A percentile compares a stretch with the other conserved stretches of the same genome.
phyloP scores from a whole-genome alignment of 352 stramenopile species.

The Aphanomyces cochlioides region DNA sequence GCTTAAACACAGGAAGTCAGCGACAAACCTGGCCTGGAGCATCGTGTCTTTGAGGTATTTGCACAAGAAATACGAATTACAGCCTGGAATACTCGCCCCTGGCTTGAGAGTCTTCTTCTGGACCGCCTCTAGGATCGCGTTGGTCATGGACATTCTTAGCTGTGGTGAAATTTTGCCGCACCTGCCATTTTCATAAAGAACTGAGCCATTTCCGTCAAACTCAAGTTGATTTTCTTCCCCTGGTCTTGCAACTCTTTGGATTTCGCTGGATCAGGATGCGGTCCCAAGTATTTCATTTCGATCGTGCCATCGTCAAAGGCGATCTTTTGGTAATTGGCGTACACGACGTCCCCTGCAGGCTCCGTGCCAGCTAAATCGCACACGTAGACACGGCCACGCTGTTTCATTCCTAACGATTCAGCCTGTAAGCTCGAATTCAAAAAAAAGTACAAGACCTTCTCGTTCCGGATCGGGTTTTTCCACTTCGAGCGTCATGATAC shows the following conservation, averaged over 20 bases:
- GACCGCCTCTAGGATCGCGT: constrained; percentile 56
- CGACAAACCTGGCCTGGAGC: constrained; percentile 63
- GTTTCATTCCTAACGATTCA: constrained; percentile 58
- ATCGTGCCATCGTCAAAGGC: constrained; percentile 88
- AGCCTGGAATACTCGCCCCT: constrained; percentile 89
- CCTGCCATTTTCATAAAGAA: constrained; percentile 97
- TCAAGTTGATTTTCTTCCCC: constrained; percentile 95
- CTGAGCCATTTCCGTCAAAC: constrained; percentile 92
- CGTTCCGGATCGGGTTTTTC: constrained; percentile 90
- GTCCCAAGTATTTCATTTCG: constrained; percentile 89
- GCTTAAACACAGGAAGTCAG: background rate
- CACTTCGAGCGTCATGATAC: constrained; percentile 94
- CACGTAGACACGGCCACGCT: constrained; percentile 89
- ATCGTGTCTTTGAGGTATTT: constrained; percentile 97
- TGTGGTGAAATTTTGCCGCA: background rate
- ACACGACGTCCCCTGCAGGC: constrained; percentile 91
- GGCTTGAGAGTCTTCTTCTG: constrained; percentile 94
- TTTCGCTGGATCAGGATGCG: constrained; percentile 86
- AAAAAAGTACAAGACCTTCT: constrained; percentile 35
- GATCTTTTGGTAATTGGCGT: constrained; percentile 91
- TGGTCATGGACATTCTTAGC: too few relatives aligned
- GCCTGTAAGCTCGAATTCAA: too few relatives aligned
- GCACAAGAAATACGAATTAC: constrained; percentile 94
- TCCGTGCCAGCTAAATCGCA: constrained; percentile 92
- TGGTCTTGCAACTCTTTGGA: constrained; percentile 93